phyloP scores from a whole-genome alignment of 176 grass and related monocot genomes.

The Alloteropsis semialata region DNA sequence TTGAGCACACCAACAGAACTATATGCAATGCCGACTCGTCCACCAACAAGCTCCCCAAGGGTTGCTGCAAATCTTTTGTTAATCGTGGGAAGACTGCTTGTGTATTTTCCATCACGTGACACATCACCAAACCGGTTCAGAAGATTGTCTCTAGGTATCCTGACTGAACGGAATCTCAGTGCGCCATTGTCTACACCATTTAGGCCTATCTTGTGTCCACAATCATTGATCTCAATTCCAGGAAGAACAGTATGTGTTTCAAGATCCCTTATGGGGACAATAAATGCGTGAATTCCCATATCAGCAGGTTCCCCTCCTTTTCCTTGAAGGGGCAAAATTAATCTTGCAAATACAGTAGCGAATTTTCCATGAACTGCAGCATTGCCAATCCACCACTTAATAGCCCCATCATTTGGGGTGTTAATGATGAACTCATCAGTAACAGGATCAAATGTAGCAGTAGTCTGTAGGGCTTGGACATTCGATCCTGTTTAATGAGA shows the following conservation, averaged over 20 bases:
- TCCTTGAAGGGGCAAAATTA: conserved; percentile 89
- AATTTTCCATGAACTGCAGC: conserved; percentile 91
- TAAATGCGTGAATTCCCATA: conserved; percentile 96
- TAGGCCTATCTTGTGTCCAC: conserved; percentile 92
- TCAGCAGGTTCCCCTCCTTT: conserved; percentile 73
- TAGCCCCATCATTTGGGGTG: conserved; percentile 95
- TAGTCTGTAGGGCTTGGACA: conserved; percentile 94
- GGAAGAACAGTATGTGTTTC: conserved; percentile 77
- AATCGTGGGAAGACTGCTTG: conserved; percentile 75
- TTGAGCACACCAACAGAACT: conserved; percentile 82
- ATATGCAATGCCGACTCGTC: conserved; percentile 81
- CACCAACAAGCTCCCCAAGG: conserved; percentile 91
- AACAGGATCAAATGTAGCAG: conserved; percentile 96
- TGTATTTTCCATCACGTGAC: conserved; percentile 89
- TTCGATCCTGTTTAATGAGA: conserved; percentile 64
- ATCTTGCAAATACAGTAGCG: conserved; percentile 86
- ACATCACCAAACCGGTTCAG: conserved; percentile 96
- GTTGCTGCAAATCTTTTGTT: conserved; percentile 98
- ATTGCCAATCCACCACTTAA: conserved; percentile 99
- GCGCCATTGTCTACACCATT: conserved; percentile 99
- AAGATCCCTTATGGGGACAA: conserved; percentile 84
- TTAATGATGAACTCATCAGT: conserved; percentile 89
- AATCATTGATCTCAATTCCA: conserved; percentile 96
- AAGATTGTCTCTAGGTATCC: conserved; percentile 94
- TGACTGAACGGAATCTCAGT: conserved; percentile 69